These are phyloP conservation scores for Pseudonitzschia delicatissima DNA, from an alignment of 108 stramenopile species.

Conservation along the genomic window DNA sequence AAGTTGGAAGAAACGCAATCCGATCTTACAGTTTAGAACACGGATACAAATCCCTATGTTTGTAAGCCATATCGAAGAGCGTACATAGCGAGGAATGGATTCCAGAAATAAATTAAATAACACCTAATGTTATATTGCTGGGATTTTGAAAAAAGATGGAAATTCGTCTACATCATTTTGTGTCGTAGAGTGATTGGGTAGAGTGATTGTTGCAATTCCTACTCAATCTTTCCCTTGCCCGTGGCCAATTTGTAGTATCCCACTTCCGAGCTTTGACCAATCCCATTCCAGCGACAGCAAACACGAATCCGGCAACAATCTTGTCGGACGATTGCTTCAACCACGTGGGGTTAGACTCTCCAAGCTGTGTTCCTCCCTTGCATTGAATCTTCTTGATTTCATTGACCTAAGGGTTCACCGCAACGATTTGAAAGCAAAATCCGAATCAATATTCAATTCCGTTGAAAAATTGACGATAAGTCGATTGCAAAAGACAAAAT, in stretches of 20 bases:
- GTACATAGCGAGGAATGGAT: no score
- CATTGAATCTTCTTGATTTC: conserved; percentile 75
- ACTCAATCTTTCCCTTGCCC: conserved; percentile 81
- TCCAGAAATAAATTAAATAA: no score
- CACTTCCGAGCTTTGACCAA: conserved; percentile 25
- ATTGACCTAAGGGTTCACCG: conserved; percentile 47
- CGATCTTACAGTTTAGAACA: no score
- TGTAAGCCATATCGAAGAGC: no score
- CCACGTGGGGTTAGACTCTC: conserved; percentile 80
- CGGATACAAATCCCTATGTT: no score
- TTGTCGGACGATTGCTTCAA: conserved; percentile 71
- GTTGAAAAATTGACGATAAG: not conserved
- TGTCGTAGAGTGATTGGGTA: no score
- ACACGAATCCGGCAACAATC: conserved; percentile 38
- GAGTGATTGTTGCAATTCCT: no score
- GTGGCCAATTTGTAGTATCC: conserved; percentile 72
- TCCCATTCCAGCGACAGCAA: conserved; percentile 47
- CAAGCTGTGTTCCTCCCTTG: conserved; percentile 66
- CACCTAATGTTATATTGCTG: no score
- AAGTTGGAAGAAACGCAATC: no score
- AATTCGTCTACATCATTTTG: no score
- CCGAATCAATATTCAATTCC: not conserved
- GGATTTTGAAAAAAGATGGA: no score
- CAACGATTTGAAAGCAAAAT: not conserved
- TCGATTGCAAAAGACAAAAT: not conserved